phyloP scores from a whole-genome alignment of 768 basidiomycete species.

The Clathrus columnatus region DNA sequence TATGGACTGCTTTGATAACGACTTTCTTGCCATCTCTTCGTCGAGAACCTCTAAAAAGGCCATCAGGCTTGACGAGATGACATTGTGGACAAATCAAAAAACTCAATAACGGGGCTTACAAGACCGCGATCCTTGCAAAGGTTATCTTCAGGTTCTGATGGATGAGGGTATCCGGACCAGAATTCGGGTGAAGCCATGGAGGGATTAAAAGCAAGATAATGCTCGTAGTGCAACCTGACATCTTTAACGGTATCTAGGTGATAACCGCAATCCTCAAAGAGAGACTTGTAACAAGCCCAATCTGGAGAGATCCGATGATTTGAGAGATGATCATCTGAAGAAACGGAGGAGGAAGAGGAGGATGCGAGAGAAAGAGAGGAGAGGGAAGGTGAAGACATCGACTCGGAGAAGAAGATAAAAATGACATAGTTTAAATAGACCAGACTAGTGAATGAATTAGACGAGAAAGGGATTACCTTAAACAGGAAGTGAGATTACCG shows the following conservation, averaged over 20 bases:
- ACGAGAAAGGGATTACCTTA: background rate
- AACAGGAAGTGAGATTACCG: background rate
- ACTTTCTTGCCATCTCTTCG: conserved; percentile 42
- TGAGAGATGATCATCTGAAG: conserved; percentile 23
- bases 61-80: conserved; percentile 43
- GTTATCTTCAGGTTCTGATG: conserved; percentile 37
- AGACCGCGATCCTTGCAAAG: conserved; percentile 66
- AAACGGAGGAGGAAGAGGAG: background rate
- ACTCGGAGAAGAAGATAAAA: background rate
- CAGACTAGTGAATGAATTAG: background rate
- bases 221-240: conserved; percentile 50
- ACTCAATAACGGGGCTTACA: conserved; percentile 31
- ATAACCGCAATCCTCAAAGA: conserved; percentile 45
- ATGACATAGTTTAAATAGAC: background rate
- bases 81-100: background rate
- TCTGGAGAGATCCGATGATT: conserved; percentile 52
- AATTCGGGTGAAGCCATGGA: conserved; percentile 14
- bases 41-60: conserved; percentile 60
- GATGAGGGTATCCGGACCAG: conserved; percentile 25
- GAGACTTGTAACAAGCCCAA: conserved; percentile 47
- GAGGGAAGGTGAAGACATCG: conserved; percentile 39
- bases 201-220: conserved; percentile 16
- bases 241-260: conserved; percentile 62
- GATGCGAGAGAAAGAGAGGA: conserved; percentile 26
- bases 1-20: conserved; percentile 61